Percentiles rank a stretch among this genome's conserved stretches.
Evolutionary conservation across 2,329 filamentous ascomycete genomes (phyloP).

Genomic region (Ambrosiella xylebori): DNA sequence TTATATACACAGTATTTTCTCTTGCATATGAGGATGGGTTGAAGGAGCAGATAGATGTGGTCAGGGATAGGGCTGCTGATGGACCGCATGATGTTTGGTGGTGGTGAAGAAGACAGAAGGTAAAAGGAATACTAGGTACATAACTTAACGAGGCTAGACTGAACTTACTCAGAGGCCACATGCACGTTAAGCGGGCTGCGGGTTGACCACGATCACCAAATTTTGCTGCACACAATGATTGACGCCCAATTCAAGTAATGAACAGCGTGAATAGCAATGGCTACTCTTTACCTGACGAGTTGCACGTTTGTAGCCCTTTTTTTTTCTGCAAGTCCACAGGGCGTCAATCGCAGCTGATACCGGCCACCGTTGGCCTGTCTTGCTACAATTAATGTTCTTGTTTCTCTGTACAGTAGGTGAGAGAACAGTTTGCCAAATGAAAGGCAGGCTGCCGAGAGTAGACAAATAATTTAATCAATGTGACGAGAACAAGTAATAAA

Average conservation of each 20-base stretch:
- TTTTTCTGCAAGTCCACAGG: no score
- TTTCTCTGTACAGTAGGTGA: neutral
- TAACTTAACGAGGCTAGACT: neutral
- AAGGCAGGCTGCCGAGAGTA: neutral
- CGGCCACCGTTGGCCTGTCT: neutral
- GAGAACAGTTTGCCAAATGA: neutral
- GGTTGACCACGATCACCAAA: no score
- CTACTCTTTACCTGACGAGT: no score
- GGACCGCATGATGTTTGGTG: neutral
- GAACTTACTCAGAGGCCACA: neutral
- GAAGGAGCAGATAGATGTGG: constrained; percentile 1
- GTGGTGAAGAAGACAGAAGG: neutral
- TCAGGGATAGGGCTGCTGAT: neutral
- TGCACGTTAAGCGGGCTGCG: no score
- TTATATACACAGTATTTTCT: neutral
- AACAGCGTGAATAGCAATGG: no score
- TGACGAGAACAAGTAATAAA: neutral
- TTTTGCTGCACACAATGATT: no score
- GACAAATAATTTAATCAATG: neutral
- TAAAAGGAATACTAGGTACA: neutral
- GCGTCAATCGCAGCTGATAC: no score
- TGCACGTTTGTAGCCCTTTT: no score
- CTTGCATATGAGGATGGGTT: neutral
- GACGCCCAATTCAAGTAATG: no score
- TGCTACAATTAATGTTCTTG: neutral